Base-by-base conservation (phyloP, 2,329 filamentous ascomycete genomes). In the Purpureocillium takamizusanense region DNA sequence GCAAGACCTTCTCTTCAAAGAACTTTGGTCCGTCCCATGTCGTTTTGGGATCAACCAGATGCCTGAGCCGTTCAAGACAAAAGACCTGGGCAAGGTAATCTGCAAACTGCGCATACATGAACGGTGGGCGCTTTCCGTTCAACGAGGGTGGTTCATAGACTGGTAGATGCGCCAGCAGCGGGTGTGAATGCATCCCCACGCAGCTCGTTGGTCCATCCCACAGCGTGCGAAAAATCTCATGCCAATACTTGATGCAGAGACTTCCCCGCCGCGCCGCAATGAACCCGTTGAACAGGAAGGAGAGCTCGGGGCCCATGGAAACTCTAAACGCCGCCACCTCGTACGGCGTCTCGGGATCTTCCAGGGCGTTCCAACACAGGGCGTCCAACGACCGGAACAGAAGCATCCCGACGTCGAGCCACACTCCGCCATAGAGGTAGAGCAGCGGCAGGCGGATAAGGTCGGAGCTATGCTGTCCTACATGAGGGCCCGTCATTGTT, bases 391-490 rank as follows among this genome's bases (percentile, higher is more conserved):
- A 50, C 1, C 58, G 56, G 33, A 69, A 57, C 0, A 69, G 48
- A 14, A 66, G 60, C 4, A 60, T 61, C 1, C 63, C 62, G 1
- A 59, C 61, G 10, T 70, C 66, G 36, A 69, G 57, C 55, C 60
- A 69, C 2, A 65, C 53, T 0, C 66, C 66, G 0, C 65, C 67
- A 25, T 67, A 55, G 6, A 58, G 46, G 37, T 57, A 62, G 2
- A 70, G 40, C 3, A 64, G 48, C 0, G 65, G 56, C 0, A 68
- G 54, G 1, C 70, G 62, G 5, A 72, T 51, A 1, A 73, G 54
- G 37, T 74, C 71, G 3, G 65, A 63, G 1, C 57, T 60, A 42
- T 74, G 70, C 1, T 56, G 58, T 1, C 62, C 67, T 1, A 57
- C 52, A 38, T 61, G 60, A 0, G 60, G 59, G 0, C 69, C 67